These are phyloP conservation scores for Trichosporon coremiiforme DNA, from an alignment of 1,284 basidiomycete species.

Conservation along the genomic window DNA sequence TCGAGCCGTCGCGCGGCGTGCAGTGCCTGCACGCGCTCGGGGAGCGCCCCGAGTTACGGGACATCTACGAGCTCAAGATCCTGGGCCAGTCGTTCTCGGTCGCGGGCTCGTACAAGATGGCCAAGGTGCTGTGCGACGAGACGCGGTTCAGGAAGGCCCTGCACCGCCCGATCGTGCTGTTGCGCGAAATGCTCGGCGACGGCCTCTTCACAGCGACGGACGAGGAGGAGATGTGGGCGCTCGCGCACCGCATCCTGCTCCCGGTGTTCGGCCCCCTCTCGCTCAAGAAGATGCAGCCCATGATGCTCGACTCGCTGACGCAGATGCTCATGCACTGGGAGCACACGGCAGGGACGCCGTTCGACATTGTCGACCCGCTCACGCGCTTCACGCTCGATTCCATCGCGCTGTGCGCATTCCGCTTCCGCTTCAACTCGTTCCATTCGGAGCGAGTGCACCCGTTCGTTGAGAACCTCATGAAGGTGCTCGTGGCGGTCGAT, in stretches of 20 bases:
- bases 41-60: slow-evolving; percentile 2
- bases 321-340: slow-evolving; percentile 55
- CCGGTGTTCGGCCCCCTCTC: slow-evolving; percentile 61
- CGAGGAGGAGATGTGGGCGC: slow-evolving; percentile 59
- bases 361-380: slow-evolving; percentile 42
- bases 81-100: slow-evolving; percentile 43
- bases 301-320: slow-evolving; percentile 59
- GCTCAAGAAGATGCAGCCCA: slow-evolving; percentile 60
- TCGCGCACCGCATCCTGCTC: slow-evolving; percentile 61
- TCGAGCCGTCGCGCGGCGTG: slow-evolving; percentile 26
- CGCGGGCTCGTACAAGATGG: slow-evolving; percentile 55
- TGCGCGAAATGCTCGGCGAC: slow-evolving; percentile 59
- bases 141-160: slow-evolving; percentile 59
- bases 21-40: slow-evolving; percentile 33
- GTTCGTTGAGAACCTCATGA: slow-evolving; percentile 55
- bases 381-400: slow-evolving; percentile 18
- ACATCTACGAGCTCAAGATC: slow-evolving; percentile 52
- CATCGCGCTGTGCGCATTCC: slow-evolving; percentile 51
- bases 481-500: slow-evolving; percentile 58
- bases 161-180: slow-evolving; percentile 51
- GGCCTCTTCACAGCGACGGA: slow-evolving; percentile 54
- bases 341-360: slow-evolving; percentile 7
- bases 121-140: slow-evolving; percentile 60
- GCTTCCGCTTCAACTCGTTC: slow-evolving; percentile 52
- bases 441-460: slow-evolving; percentile 53